phyloP scores from a whole-genome alignment of 148 eudicot genomes.

The Rheum nobile region DNA sequence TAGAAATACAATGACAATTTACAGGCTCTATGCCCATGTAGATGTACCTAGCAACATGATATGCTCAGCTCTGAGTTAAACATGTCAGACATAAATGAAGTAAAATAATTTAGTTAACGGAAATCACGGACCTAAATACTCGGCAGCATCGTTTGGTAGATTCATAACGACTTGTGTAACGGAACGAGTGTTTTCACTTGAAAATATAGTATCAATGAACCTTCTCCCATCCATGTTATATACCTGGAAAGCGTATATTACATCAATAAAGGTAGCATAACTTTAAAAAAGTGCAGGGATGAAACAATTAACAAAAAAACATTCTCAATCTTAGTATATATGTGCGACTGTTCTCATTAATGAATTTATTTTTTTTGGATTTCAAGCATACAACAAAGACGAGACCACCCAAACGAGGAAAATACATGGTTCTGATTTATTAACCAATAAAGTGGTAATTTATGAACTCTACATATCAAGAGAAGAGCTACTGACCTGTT shows the following conservation, averaged over 20 bases:
- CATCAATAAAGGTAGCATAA: background rate
- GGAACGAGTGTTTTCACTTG: conserved; percentile 29
- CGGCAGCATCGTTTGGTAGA: conserved; percentile 79
- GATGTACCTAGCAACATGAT: background rate
- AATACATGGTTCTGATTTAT: background rate
- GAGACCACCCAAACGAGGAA: background rate
- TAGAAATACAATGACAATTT: background rate
- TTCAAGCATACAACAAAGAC: background rate
- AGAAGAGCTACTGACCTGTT: background rate
- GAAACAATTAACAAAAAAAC: background rate
- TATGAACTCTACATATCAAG: background rate
- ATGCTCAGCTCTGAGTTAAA: background rate
- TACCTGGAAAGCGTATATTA: conserved; percentile 34
- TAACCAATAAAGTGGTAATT: background rate
- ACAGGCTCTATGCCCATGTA: background rate
- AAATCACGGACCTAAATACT: conserved; percentile 54
- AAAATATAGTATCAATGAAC: conserved; percentile 62
- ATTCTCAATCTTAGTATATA: background rate
- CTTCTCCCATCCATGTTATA: conserved; percentile 95
- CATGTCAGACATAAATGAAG: background rate
- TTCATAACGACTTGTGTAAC: conserved; percentile 95
- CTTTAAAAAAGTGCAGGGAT: background rate
- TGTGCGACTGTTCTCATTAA: background rate
- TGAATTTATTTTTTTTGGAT: too few relatives aligned
- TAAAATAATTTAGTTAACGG: background rate